Evolutionary conservation across 192 early-diverging fungal species (phyloP), one percentile per base, ranked within the genome.

Genomic region (Radiomyces spectabilis): DNA sequence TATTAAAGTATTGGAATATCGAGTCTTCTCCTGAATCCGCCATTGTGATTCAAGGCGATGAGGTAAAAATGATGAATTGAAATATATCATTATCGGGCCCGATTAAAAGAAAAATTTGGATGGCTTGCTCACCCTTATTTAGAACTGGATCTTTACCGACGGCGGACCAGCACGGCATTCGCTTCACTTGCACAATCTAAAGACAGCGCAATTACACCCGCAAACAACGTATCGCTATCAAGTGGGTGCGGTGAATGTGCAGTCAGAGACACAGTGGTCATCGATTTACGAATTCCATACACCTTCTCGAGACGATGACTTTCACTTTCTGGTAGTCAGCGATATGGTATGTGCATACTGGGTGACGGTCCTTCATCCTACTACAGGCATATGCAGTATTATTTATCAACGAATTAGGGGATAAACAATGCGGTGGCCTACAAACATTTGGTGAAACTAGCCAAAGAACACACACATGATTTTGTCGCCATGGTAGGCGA

Each of bases 311-410:
- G 26, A 33, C 5, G 38, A 61, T 7, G 26, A 39, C 16, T 52
- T 60, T 22, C 60, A 60, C n/a, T 67, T 67, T 41, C 30, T 67
- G 10, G 57, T 53, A 12, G 56, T 48, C 51, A 59, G 57, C 33
- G 65, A 67, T 61, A 26, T 67, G 24, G 65, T 63, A 63, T 26
- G 51, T 26, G 16, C n/a, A n/a, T n/a, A n/a, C n/a, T n/a, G n/a
- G n/a, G n/a, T n/a, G n/a, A n/a, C n/a, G n/a, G n/a, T n/a, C n/a
- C n/a, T n/a, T 53, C 1, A 55, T 25, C 10, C 16, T 25, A 5
- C 9, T 22, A 32, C 9, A 29, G 2, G 12, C 19, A 34, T 24
- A 29, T 0, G 29, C 12, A 33, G 4, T n/a, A 16, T 16, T 18
- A 9, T 13, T 43, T 43, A 7, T 43, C 21, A 13, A 43, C 6